Evolutionary conservation across 2,329 filamentous ascomycete genomes (phyloP), one percentile per base, ranked within the genome.

Genomic region (Sclerotiophoma versabilis): DNA sequence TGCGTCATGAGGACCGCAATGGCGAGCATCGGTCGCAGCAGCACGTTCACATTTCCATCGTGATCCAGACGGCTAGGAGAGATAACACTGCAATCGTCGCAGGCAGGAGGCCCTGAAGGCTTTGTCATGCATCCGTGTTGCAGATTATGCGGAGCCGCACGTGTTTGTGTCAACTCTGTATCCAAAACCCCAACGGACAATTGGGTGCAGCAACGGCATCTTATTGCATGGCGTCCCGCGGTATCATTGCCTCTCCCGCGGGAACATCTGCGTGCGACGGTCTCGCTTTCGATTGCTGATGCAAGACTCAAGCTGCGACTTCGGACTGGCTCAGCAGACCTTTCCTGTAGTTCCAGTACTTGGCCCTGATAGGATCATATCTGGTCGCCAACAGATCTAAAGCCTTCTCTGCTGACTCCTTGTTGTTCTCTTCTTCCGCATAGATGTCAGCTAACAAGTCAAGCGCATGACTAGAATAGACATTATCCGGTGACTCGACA

Each of bases 281-380:
- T 27, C 17, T 30, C 38, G 32, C 33, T 45, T 26, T 46, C 14
- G 36, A 32, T 27, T 32, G 50, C 32, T 39, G 30, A 48, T 19
- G 25, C 48, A 55, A 26, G 37, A 33, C 54, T 57, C 60, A 72
- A 33, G 65, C 64, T 54, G 59, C 62, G 14, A 59, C 60, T 23
- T 59, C 54, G 23, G 67, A 49, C 44, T 68, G 59, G n/a, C 63
- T 64, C 27, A 75, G 61, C 53, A 69, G 47, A 19, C 60, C 60
- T 49, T 85, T 86, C 70, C 85, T 82, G 77, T 90, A 96, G 67
- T 90, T 87, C 95, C 95, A 99, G 77, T 97, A 99, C 60, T 93
- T 93, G 61, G 87, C 88, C 53, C 95, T 83, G 56, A 99, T 89
- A 6, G 91, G 91, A 81, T 99, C 95, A 83, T 92, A 99, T 79